Evolutionary conservation across 129 eudicot species (phyloP).

Genomic region (Glebionis coronaria): DNA sequence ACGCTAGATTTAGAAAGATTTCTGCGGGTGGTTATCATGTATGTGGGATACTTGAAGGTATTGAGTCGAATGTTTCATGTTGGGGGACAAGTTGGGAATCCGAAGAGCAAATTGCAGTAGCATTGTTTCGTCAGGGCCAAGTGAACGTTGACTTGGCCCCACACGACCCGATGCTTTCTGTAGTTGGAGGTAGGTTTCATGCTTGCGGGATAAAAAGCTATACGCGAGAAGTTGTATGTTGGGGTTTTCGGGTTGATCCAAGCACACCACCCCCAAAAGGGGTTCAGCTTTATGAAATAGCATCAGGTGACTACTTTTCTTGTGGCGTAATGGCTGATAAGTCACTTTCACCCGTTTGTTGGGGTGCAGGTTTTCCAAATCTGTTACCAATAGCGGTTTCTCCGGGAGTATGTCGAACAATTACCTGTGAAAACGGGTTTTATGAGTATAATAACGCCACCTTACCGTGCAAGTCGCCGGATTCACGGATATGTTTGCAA

Average conservation of each 20-base stretch:
- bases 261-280: slow-evolving; percentile 73
- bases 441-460: slow-evolving; percentile 52
- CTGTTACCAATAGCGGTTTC: slow-evolving; percentile 70
- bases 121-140: slow-evolving; percentile 36
- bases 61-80: slow-evolving; percentile 53
- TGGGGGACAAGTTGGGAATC: slow-evolving; percentile 82
- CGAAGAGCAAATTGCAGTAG: slow-evolving; percentile 47
- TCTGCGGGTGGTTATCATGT: slow-evolving; percentile 93
- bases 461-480: slow-evolving; percentile 55
- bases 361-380: slow-evolving; percentile 79
- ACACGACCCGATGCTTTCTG: slow-evolving; percentile 53
- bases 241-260: slow-evolving; percentile 65
- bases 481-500: slow-evolving; percentile 61
- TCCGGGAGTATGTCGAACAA: slow-evolving; percentile 62
- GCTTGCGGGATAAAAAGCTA: slow-evolving; percentile 79
- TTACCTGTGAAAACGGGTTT: slow-evolving; percentile 46
- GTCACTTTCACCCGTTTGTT: slow-evolving; percentile 68
- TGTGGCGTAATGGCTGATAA: slow-evolving; percentile 72
- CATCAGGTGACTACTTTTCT: slow-evolving; percentile 84
- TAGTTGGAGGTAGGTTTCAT: slow-evolving; percentile 81
- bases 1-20: slow-evolving; percentile 53
- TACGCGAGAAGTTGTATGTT: slow-evolving; percentile 65
- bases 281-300: slow-evolving; percentile 68
- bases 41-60: slow-evolving; percentile 78
- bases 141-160: slow-evolving; percentile 73